Percentiles rank a stretch among this genome's conserved stretches.
Conservation (phyloP, 2,329 filamentous ascomycete species). For the Elsinoe arachidis region DNA sequence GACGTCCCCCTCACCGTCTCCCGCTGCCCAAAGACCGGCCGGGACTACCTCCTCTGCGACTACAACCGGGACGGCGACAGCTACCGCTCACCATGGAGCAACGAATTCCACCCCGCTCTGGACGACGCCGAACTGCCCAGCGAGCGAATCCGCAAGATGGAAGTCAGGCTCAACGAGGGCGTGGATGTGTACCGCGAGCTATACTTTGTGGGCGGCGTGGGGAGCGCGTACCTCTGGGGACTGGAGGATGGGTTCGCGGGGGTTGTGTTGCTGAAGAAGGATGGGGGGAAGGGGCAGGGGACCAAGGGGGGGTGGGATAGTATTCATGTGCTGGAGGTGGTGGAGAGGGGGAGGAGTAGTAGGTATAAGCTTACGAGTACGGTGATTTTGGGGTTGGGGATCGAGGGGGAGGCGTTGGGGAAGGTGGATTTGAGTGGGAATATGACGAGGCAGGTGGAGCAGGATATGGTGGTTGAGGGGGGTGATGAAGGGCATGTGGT, state of each 20-base stretch:
- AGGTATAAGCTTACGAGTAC: conserved; percentile 98
- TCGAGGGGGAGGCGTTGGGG: conserved; percentile 58
- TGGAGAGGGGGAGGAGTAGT: conserved; percentile 65
- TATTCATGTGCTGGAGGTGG: conserved; percentile 96
- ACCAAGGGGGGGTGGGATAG: conserved; percentile 88
- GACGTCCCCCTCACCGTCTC: conserved; percentile 86
- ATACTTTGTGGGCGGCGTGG: conserved; percentile 94
- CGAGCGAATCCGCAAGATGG: conserved; percentile 86
- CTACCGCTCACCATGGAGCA: conserved; percentile 97
- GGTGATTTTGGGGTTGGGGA: conserved; percentile 81
- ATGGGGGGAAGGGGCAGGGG: conserved; percentile 27
- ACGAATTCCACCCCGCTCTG: conserved; percentile 90
- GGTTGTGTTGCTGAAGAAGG: conserved; percentile 89
- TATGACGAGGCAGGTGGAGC: conserved; percentile 94
- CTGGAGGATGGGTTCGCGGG: conserved; percentile 96
- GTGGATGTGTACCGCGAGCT: conserved; percentile 95
- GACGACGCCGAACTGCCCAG: conserved; percentile 71
- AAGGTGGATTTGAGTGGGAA: conserved; percentile 91
- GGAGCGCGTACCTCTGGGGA: conserved; percentile 97
- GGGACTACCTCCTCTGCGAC: conserved; percentile 96
- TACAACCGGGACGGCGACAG: conserved; percentile 99
- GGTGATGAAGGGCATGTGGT: conserved; percentile 59
- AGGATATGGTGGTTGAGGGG: conserved; percentile 64
- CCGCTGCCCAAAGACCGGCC: conserved; percentile 77
- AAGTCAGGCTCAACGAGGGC: conserved; percentile 86